These are phyloP conservation scores for Paramecium octaurelia DNA, from an alignment of 73 alveolate species.

Conservation along the genomic window DNA sequence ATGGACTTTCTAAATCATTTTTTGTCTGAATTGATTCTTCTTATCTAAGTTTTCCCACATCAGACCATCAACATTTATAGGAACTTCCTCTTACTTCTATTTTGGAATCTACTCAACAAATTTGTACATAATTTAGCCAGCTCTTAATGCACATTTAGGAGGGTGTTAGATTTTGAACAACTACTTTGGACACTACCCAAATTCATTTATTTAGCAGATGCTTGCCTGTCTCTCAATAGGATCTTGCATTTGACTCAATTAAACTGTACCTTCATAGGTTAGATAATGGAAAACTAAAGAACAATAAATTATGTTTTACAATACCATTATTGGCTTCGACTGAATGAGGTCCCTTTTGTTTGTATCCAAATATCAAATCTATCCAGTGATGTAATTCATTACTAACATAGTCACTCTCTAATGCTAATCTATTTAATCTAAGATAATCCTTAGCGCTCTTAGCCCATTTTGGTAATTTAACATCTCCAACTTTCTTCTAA, in stretches of 20 bases:
- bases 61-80: not conserved
- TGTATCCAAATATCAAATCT: conserved; percentile 95
- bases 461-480: conserved; percentile 89
- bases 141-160: conserved; percentile 64
- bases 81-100: not conserved
- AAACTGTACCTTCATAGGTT: conserved; percentile 89
- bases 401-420: conserved; percentile 87
- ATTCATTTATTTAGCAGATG: conserved; percentile 93
- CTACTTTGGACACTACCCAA: conserved; percentile 97
- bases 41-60: conserved; percentile 51
- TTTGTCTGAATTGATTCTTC: not conserved
- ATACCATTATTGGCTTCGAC: conserved; percentile 79
- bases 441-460: conserved; percentile 61
- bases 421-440: conserved; percentile 74
- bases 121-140: not conserved
- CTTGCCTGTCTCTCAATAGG: conserved; percentile 82
- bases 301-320: not conserved
- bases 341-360: conserved; percentile 86
- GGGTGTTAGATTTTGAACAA: conserved; percentile 95
- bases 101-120: not conserved
- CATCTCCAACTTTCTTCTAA: conserved; percentile 93
- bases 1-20: conserved; percentile 20
- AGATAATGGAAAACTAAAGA: conserved; percentile 92
- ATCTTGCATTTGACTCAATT: conserved; percentile 77
- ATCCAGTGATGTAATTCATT: conserved; percentile 93